phyloP scores from a whole-genome alignment of 352 stramenopile genomes.

The Phytopythium ostracodes region DNA sequence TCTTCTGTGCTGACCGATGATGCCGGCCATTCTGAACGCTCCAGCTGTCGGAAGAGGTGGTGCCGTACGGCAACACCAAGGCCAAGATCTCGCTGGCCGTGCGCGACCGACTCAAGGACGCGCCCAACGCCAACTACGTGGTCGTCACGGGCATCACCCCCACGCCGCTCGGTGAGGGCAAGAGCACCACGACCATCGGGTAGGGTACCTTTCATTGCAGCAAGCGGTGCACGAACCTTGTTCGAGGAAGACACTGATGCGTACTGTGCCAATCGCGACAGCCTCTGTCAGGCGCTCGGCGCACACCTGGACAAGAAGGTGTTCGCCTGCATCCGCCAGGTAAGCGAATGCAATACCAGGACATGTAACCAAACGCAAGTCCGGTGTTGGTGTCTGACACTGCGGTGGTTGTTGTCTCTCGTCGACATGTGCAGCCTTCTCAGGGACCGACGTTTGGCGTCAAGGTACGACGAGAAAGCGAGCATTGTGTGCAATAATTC shows the following conservation, averaged over 20 bases:
- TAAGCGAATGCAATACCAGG: background rate
- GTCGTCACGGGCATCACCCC: constrained; percentile 97
- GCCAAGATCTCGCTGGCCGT: constrained; percentile 92
- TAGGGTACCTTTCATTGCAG: constrained; percentile 17
- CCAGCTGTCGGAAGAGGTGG: constrained; percentile 75
- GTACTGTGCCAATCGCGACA: constrained; percentile 45
- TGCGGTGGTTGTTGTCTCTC: constrained; percentile 29
- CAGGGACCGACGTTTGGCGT: constrained; percentile 99
- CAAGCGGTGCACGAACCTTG: background rate
- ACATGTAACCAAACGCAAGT: background rate
- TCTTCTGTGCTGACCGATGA: background rate
- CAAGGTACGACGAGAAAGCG: constrained; percentile 63
- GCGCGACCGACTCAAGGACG: constrained; percentile 84
- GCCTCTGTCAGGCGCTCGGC: constrained; percentile 93
- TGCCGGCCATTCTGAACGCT: background rate
- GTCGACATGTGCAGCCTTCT: constrained; percentile 60
- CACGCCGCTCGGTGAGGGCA: constrained; percentile 97
- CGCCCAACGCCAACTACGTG: constrained; percentile 95
- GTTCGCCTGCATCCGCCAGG: constrained; percentile 97
- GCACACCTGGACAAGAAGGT: constrained; percentile 91
- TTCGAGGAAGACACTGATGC: constrained; percentile 13
- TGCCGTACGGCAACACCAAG: constrained; percentile 88
- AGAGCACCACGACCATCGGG: constrained; percentile 99
- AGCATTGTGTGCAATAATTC: background rate
- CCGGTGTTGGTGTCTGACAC: background rate